Base-by-base conservation (phyloP, 108 stramenopile species). In the Cyclotella sp. region DNA sequence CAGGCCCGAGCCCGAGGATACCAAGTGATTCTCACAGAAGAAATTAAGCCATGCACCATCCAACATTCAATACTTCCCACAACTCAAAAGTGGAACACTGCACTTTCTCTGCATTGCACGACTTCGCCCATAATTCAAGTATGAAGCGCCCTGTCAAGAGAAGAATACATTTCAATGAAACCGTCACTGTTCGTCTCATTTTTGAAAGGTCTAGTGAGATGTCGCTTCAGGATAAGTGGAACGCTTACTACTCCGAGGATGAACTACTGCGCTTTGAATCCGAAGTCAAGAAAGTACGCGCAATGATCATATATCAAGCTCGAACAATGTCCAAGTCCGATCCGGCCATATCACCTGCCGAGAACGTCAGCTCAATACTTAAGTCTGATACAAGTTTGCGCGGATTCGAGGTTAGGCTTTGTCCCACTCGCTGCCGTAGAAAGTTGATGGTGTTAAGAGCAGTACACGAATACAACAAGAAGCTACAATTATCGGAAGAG, bases 201-300 rank as follows among this genome's bases (percentile, higher is more conserved):
- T 2, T 39, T 43, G 8, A 63, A 63, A 63, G 10, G 41, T 63
- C 62, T 4, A n/a, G n/a, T n/a, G n/a, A n/a, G n/a, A n/a, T n/a
- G n/a, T n/a, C n/a, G n/a, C n/a, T n/a, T n/a, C n/a, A 63, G 67
- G 67, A 68, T 5, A 68, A 68, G 49, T 34, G 15, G 11, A 15
- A 54, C 7, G 5, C 19, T 13, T 68, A 53, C 67, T 51, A 52
- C 49, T 53, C 52, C 5, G 51, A 68, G 26, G 67, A 51, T 6
- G 67, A 68, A 27, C 19, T 68, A 22, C 5, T 28, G 10, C 12
- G 10, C 16, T 54, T 68, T 54, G 30, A 51, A 39, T 14, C 14
- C 5, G 67, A 68, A 39, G 16, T n/a, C 18, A 49, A 21, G 28
- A 21, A 34, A 16, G 19, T 52, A 30, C 29, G 67, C 62, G 43